Evolutionary conservation across 164 flowering plant species (phyloP).

Genomic region (Vitis rupestris): DNA sequence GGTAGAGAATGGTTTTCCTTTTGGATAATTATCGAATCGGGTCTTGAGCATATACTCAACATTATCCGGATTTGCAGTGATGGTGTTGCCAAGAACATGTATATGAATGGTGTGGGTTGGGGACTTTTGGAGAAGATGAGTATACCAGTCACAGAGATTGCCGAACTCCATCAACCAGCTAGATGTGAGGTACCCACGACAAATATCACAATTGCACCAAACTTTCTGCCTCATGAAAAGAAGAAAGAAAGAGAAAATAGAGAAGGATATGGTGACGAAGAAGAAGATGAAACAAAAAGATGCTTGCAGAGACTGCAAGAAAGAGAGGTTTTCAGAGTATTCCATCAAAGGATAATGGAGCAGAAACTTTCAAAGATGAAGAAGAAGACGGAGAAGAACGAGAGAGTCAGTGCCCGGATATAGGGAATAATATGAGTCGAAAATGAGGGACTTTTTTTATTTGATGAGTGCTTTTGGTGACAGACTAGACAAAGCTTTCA

Average conservation of each 20-base stretch:
- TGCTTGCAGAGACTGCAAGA: slow-evolving; percentile 8
- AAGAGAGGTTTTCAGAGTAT: neutral
- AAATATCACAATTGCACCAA: slow-evolving; percentile 54
- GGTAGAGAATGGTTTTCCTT: slow-evolving; percentile 62
- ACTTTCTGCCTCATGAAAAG: slow-evolving; percentile 24
- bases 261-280: slow-evolving; percentile 29
- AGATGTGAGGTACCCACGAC: slow-evolving; percentile 33
- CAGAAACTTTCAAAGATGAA: neutral
- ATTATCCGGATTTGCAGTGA: slow-evolving; percentile 73
- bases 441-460: too few species aligned
- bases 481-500: too few species aligned
- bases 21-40: slow-evolving; percentile 74
- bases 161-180: slow-evolving; percentile 46
- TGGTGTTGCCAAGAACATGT: slow-evolving; percentile 58
- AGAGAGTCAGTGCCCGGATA: too few species aligned
- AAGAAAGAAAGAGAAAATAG: slow-evolving; percentile 26
- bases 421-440: too few species aligned
- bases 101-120: slow-evolving; percentile 57
- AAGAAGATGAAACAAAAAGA: slow-evolving; percentile 29
- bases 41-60: slow-evolving; percentile 76
- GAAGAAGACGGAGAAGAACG: neutral
- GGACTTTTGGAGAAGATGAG: slow-evolving; percentile 50
- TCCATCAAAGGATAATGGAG: too few species aligned
- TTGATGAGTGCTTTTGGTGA: too few species aligned
- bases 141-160: slow-evolving; percentile 66